phyloP scores from a whole-genome alignment of 192 early-diverging fungal species.

The Entophlyctis helioformis region DNA sequence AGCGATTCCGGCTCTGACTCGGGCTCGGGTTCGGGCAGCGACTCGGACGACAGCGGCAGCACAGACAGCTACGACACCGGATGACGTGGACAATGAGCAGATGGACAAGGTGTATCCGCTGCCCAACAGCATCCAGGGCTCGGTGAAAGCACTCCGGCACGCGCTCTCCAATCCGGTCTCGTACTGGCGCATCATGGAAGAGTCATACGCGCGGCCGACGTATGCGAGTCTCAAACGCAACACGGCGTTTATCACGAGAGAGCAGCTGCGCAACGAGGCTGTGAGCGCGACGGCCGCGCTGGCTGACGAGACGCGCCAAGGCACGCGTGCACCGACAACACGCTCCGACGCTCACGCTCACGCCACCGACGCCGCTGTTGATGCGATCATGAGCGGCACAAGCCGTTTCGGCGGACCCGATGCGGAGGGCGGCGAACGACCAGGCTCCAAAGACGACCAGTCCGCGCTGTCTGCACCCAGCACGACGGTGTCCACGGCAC shows the following conservation, averaged over 20 bases:
- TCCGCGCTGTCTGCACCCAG: too few relatives aligned
- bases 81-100: not conserved
- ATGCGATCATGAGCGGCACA: too few relatives aligned
- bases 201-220: constrained; percentile 21
- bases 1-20: not conserved
- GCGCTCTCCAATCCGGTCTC: constrained; percentile 29
- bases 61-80: too few relatives aligned
- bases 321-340: too few relatives aligned
- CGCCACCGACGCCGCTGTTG: too few relatives aligned
- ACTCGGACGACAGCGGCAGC: not conserved
- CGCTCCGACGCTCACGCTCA: too few relatives aligned
- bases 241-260: not conserved
- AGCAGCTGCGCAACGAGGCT: not conserved
- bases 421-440: too few relatives aligned
- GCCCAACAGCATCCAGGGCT: constrained; percentile 22
- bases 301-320: not conserved
- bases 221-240: constrained; percentile 3
- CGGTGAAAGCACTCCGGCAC: constrained; percentile 28
- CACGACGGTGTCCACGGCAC: too few relatives aligned
- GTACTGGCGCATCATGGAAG: constrained; percentile 23
- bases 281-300: constrained; percentile 1
- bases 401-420: too few relatives aligned
- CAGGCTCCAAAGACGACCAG: too few relatives aligned
- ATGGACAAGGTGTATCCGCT: constrained; percentile 1
- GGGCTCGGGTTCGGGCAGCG: not conserved